Conservation (phyloP, 2,329 filamentous ascomycete species). For the Colletotrichum paranaense region DNA sequence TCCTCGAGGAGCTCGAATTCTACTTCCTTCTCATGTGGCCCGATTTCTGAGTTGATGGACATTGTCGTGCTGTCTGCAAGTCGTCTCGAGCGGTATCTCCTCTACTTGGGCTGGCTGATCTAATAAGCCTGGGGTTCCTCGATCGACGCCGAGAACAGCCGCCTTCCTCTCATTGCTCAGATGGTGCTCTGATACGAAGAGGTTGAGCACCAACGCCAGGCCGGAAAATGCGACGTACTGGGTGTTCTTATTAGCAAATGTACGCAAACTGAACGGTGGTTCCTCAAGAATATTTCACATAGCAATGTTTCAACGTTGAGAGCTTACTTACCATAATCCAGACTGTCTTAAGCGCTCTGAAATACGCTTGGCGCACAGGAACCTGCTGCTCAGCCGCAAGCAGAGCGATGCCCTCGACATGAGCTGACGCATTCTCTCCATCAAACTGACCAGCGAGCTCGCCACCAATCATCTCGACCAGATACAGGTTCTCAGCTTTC, state of each 20-base stretch:
- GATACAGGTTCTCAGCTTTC: constrained; percentile 61
- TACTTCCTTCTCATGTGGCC: neutral
- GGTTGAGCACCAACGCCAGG: neutral
- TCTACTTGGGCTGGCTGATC: neutral
- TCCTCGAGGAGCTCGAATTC: neutral
- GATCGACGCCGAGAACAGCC: constrained; percentile 4
- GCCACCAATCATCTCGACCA: constrained; percentile 61
- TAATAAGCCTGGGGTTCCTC: neutral
- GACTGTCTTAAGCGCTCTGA: constrained; percentile 39
- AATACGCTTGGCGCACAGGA: constrained; percentile 41
- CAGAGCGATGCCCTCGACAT: neutral
- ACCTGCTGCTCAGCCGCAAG: constrained; percentile 33
- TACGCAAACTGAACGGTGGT: no score
- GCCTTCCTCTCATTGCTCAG: constrained; percentile 12
- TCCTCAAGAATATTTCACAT: no score
- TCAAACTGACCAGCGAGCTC: constrained; percentile 63
- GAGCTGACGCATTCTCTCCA: constrained; percentile 59
- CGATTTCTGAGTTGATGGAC: neutral
- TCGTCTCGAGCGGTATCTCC: constrained; percentile 11
- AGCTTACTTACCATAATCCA: constrained; percentile 43
- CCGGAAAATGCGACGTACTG: constrained; percentile 16
- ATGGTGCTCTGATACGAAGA: constrained; percentile 9
- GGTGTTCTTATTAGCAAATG: neutral
- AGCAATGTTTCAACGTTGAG: no score
- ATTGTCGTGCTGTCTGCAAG: neutral